Evolutionary conservation across 495 filamentous ascomycete genomes (phyloP).

Genomic region (Haplographium delicatum): DNA sequence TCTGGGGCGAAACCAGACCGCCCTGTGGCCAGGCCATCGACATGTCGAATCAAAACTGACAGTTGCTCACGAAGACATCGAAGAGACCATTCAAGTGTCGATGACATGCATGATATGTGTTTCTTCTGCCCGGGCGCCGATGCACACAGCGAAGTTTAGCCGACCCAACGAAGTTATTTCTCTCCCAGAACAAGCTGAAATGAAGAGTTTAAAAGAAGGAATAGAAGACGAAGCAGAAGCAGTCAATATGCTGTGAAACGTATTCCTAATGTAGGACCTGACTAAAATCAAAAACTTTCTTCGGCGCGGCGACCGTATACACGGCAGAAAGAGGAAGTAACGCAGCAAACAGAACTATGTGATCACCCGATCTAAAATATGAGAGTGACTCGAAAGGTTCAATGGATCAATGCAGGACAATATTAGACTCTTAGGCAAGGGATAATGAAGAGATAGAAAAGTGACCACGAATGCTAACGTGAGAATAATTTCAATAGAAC

Average conservation of each 20-base stretch:
- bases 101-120: too few relatives aligned
- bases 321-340: slow-evolving; percentile 2
- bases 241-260: slow-evolving; percentile 15
- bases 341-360: slow-evolving; percentile 4
- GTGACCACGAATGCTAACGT: slow-evolving; percentile 2
- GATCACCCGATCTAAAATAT: slow-evolving; percentile 5
- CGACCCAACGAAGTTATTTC: background rate
- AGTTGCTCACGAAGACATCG: slow-evolving; percentile 8
- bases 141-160: too few relatives aligned
- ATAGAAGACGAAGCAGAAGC: background rate
- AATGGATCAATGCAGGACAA: slow-evolving; percentile 9
- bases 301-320: background rate
- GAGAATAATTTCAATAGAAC: slow-evolving; percentile 1
- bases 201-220: background rate
- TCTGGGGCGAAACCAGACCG: slow-evolving; percentile 25
- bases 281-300: background rate
- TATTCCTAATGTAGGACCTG: slow-evolving; percentile 10
- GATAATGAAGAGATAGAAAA: slow-evolving; percentile 3
- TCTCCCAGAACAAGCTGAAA: too few relatives aligned
- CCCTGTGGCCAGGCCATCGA: slow-evolving; percentile 17
- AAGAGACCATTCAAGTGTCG: background rate
- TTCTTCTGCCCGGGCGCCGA: too few relatives aligned
- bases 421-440: background rate
- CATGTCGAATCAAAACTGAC: slow-evolving; percentile 7
- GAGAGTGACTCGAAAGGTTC: slow-evolving; percentile 1